Evolutionary conservation across 148 eudicot species (phyloP), one percentile per base, ranked within the genome.

Genomic region (Rhododendron vialii): DNA sequence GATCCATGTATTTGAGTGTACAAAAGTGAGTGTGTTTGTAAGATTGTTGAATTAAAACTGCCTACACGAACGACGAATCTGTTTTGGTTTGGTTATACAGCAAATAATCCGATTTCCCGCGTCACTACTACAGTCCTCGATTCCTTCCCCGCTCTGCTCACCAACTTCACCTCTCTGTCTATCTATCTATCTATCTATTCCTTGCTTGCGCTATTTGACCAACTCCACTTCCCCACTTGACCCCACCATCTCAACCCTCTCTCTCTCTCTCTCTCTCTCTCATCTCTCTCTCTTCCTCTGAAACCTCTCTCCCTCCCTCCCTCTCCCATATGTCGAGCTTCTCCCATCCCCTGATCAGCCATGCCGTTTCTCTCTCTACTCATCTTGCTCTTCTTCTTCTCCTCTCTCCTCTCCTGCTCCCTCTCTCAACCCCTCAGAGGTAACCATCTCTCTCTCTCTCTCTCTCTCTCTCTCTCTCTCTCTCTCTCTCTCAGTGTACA

Each of bases 351-450:
- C 55, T 26, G 81, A 20, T 65, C 86, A 84, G 85, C 86, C 79
- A 91, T 92, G 92, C 24, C 57, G 79, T 41, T 80, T 79, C 84
- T 80, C 84, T 51, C 87, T 84, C 22, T 85, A 51, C 69, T 89
- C 65, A 53, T 78, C 76, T 83, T 87, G 67, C 59, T 88, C 77
- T 67, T 88, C 87, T 82, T 88, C 76, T 59, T 88, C 77, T 74
- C 87, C 87, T 82, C 73, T 36, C 76, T 88, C 63, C 38, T 85
- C 83, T 78, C 88, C 14, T 24, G 18, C 57, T 71, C 33, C 78
- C 85, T 88, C 90, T 92, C 95, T 28, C 92, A 87, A 47, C 85
- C 96, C 86, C 95, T 89, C 65, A 85, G 75, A 90, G 93, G 98
- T 96, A 92, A 20, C 14, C 41, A 38, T 15, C 81, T 7, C 24